Conservation (phyloP, 2,329 filamentous ascomycete species). For the Curvularia sp. region DNA sequence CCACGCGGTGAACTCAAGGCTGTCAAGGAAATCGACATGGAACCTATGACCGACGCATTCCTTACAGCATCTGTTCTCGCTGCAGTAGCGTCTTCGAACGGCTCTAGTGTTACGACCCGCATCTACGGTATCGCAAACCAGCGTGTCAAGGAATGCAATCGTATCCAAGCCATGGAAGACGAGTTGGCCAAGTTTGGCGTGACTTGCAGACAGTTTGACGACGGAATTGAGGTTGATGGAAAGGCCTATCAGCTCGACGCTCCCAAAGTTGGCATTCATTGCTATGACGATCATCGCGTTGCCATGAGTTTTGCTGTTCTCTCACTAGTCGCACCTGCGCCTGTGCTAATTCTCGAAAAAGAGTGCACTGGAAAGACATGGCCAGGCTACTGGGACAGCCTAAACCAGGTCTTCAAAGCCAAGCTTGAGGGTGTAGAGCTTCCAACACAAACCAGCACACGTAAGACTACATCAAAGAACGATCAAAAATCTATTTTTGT, state of each 20-base stretch:
- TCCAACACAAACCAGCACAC: slow-evolving; percentile 44
- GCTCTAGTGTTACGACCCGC: slow-evolving; percentile 68
- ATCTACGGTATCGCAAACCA: slow-evolving; percentile 98
- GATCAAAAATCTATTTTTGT: slow-evolving; percentile 79
- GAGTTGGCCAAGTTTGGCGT: slow-evolving; percentile 95
- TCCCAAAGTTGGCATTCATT: slow-evolving; percentile 73
- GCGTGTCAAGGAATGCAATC: slow-evolving; percentile 96
- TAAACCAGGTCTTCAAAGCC: slow-evolving; percentile 79
- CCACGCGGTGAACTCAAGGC: slow-evolving; percentile 73
- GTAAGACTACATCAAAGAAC: slow-evolving; percentile 33
- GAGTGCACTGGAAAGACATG: slow-evolving; percentile 97
- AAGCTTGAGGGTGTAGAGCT: slow-evolving; percentile 76
- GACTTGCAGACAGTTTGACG: slow-evolving; percentile 82
- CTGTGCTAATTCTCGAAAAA: slow-evolving; percentile 82
- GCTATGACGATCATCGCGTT: slow-evolving; percentile 96
- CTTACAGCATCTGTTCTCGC: slow-evolving; percentile 92
- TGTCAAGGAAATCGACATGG: slow-evolving; percentile 90
- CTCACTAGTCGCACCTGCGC: slow-evolving; percentile 71
- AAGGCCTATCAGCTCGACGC: slow-evolving; percentile 59
- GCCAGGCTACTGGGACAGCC: slow-evolving; percentile 97
- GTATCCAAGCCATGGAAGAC: slow-evolving; percentile 93
- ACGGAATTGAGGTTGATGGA: slow-evolving; percentile 83
- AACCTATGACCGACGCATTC: slow-evolving; percentile 99
- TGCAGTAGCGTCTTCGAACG: slow-evolving; percentile 79
- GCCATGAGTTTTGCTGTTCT: slow-evolving; percentile 98